phyloP scores from a whole-genome alignment of 1,284 basidiomycete genomes.

The Psilocybe mexicana region DNA sequence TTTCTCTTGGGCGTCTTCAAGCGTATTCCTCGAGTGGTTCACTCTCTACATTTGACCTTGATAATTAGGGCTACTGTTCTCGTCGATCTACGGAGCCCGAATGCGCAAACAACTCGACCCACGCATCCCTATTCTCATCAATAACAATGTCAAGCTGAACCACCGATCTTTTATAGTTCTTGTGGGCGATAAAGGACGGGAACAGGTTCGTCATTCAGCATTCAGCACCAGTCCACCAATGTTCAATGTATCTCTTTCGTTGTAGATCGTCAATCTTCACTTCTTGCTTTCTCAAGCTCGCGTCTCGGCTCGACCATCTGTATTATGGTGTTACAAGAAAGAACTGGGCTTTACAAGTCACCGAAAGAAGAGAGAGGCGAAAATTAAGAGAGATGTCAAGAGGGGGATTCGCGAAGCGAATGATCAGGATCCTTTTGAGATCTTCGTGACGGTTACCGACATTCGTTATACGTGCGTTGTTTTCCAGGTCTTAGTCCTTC shows the following conservation, averaged over 20 bases:
- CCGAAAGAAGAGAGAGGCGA: conserved; percentile 94
- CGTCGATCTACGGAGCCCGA: background rate
- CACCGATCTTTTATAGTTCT: conserved; percentile 97
- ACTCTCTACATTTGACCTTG: background rate
- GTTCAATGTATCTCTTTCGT: background rate
- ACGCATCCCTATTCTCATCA: conserved; percentile 90
- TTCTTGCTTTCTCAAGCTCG: conserved; percentile 91
- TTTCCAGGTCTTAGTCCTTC: background rate
- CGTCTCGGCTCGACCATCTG: conserved; percentile 86
- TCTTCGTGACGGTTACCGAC: conserved; percentile 98
- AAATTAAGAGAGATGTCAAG: conserved; percentile 94
- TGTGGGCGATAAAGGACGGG: conserved; percentile 92
- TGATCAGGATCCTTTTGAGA: conserved; percentile 96
- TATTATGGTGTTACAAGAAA: conserved; percentile 98
- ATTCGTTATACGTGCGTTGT: conserved; percentile 88
- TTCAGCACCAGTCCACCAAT: background rate
- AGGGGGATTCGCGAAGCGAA: conserved; percentile 92
- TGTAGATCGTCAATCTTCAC: conserved; percentile 92
- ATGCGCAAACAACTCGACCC: conserved; percentile 90
- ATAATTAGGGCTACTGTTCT: background rate
- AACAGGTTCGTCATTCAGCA: conserved; percentile 63
- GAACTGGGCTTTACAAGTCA: conserved; percentile 95
- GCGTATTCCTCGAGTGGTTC: background rate
- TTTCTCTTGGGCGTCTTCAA: background rate
- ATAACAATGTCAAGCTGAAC: conserved; percentile 91